Percentiles rank a stretch among this genome's conserved stretches.
Evolutionary conservation across 2,329 filamentous ascomycete genomes (phyloP).

Genomic region (Alternaria angustiovoidea): DNA sequence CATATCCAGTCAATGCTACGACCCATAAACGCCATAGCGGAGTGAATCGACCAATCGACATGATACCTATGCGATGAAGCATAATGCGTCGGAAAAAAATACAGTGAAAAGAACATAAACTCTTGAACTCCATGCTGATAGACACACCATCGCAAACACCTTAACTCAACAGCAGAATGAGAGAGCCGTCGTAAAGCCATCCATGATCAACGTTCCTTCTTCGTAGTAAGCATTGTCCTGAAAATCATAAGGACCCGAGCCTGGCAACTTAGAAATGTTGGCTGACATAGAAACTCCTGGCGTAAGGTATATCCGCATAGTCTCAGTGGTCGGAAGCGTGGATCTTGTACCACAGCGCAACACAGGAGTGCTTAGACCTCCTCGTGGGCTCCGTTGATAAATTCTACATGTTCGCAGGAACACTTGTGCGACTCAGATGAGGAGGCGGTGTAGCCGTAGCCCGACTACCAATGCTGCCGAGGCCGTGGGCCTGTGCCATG

Average conservation of each 20-base stretch:
- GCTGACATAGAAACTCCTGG: not conserved
- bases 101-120: not conserved
- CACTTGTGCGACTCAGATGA: conserved; percentile 27
- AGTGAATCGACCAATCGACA: not conserved
- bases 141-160: not conserved
- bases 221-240: not conserved
- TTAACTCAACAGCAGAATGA: not conserved
- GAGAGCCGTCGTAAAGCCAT: not conserved
- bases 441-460: conserved; percentile 27
- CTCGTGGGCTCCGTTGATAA: not conserved
- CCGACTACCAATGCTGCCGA: conserved; percentile 22
- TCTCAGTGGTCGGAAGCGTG: not conserved
- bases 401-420: conserved; percentile 36
- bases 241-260: not conserved
- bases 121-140: not conserved
- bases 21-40: not conserved
- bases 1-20: not conserved
- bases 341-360: not conserved
- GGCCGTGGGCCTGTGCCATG: conserved; percentile 43
- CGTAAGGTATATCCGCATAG: not conserved
- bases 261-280: not conserved
- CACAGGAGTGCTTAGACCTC: not conserved
- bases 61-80: not conserved
- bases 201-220: not conserved
- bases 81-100: not conserved